Evolutionary conservation across 2,329 filamentous ascomycete genomes (phyloP).

Genomic region (Exophiala xenobiotica): DNA sequence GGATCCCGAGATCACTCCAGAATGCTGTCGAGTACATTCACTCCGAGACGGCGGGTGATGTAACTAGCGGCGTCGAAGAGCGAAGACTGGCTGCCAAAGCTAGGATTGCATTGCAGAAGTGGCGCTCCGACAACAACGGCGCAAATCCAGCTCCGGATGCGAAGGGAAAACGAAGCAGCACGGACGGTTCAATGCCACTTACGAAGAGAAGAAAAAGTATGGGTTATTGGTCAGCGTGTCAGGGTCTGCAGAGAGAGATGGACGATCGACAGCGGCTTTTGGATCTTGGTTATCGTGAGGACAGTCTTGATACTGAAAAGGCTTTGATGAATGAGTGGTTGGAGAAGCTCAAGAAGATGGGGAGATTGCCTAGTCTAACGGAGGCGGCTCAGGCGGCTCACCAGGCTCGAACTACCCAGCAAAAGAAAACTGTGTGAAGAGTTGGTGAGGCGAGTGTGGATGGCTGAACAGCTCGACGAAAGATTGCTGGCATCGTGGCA

Average conservation of each 20-base stretch:
- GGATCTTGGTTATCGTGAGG: conserved; percentile 11
- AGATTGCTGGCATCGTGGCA: too few relatives aligned
- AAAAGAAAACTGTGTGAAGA: too few relatives aligned
- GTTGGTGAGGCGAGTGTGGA: not conserved
- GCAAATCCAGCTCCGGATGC: not conserved
- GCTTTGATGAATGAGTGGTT: conserved; percentile 15
- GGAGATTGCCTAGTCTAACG: conserved; percentile 1
- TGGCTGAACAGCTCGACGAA: too few relatives aligned
- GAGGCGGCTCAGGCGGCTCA: not conserved
- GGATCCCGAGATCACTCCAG: conserved; percentile 13
- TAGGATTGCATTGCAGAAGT: not conserved
- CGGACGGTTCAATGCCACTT: not conserved
- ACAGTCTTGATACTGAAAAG: conserved; percentile 7
- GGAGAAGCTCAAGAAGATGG: conserved; percentile 7
- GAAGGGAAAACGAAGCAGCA: not conserved
- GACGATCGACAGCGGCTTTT: not conserved
- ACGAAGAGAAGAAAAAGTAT: not conserved
- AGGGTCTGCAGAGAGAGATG: conserved; percentile 7
- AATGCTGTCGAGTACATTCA: conserved; percentile 3
- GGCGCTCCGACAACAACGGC: not conserved
- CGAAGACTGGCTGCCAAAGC: not conserved
- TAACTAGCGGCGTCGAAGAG: not conserved
- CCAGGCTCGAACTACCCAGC: too few relatives aligned
- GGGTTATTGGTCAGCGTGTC: not conserved
- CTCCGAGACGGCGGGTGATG: not conserved